Evolutionary conservation across 768 basidiomycete species (phyloP).

Genomic region (Strobilomyces echinocephalus): DNA sequence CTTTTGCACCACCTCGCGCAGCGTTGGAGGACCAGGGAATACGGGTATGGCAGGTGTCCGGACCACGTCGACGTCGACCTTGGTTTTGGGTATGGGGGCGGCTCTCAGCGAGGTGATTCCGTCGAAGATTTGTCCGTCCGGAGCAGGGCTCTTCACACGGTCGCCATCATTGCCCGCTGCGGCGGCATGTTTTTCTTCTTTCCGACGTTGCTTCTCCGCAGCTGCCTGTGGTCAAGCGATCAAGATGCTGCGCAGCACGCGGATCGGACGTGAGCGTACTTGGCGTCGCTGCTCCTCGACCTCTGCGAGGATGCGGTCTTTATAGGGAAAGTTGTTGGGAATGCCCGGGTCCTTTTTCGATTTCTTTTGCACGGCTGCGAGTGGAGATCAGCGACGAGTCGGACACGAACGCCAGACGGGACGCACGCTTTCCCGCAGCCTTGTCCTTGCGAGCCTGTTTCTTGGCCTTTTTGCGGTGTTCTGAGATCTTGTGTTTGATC

Average conservation of each 20-base stretch:
- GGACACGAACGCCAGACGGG: neutral
- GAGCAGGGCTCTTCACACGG: slow-evolving; percentile 21
- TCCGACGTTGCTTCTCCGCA: slow-evolving; percentile 69
- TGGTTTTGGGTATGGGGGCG: neutral
- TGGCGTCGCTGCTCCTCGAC: slow-evolving; percentile 74
- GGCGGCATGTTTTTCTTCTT: slow-evolving; percentile 57
- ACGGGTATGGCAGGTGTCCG: slow-evolving; percentile 19
- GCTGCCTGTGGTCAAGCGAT: slow-evolving; percentile 46
- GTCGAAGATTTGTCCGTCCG: slow-evolving; percentile 33
- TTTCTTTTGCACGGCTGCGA: slow-evolving; percentile 38
- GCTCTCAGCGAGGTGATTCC: slow-evolving; percentile 31
- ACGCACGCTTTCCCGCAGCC: slow-evolving; percentile 79
- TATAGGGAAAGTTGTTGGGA: slow-evolving; percentile 90
- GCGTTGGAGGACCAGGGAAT: slow-evolving; percentile 24
- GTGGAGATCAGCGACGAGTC: neutral
- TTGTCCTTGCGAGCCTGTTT: slow-evolving; percentile 71
- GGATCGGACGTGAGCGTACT: slow-evolving; percentile 34
- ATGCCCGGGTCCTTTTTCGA: slow-evolving; percentile 82
- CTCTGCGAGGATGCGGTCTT: slow-evolving; percentile 90
- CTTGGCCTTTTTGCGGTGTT: slow-evolving; percentile 69
- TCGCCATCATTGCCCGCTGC: slow-evolving; percentile 27
- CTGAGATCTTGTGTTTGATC: slow-evolving; percentile 69
- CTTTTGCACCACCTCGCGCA: slow-evolving; percentile 53
- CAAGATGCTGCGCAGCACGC: neutral
- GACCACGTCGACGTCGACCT: neutral